Percentiles rank a stretch among this genome's conserved stretches.
Evolutionary conservation across 2,329 filamentous ascomycete species (phyloP).

Genomic region (Alternaria viburni): DNA sequence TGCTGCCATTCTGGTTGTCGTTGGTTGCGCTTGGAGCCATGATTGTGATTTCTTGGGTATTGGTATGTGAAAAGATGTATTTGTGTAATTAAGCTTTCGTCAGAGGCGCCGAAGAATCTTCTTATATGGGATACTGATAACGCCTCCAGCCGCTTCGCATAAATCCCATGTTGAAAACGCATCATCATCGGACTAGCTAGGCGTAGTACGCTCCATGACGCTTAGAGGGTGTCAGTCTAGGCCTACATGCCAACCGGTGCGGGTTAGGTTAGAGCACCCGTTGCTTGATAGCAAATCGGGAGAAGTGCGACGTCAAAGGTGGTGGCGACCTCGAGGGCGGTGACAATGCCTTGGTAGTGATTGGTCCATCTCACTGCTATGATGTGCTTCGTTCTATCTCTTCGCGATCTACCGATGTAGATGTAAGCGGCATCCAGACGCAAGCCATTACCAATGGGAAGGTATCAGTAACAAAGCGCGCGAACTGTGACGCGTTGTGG

Average conservation of each 20-base stretch:
- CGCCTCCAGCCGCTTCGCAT: background rate
- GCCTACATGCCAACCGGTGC: slow-evolving; percentile 1
- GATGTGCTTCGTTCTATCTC: background rate
- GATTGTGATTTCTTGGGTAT: background rate
- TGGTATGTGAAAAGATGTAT: background rate
- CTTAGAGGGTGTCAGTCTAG: slow-evolving; percentile 16
- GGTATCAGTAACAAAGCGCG: slow-evolving; percentile 2
- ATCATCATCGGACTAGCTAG: slow-evolving; percentile 15
- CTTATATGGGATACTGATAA: slow-evolving; percentile 3
- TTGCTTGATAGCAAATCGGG: slow-evolving; percentile 11
- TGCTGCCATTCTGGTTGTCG: slow-evolving; percentile 11
- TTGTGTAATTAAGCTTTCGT: background rate
- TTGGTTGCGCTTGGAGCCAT: slow-evolving; percentile 17
- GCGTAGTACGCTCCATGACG: slow-evolving; percentile 23
- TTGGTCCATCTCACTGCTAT: slow-evolving; percentile 7
- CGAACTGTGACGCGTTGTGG: slow-evolving; percentile 17
- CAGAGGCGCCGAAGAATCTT: background rate
- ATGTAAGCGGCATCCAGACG: slow-evolving; percentile 21
- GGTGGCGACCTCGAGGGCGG: slow-evolving; percentile 15
- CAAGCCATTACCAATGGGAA: slow-evolving; percentile 19
- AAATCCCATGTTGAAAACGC: slow-evolving; percentile 4
- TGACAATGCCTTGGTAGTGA: slow-evolving; percentile 14
- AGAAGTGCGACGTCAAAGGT: slow-evolving; percentile 16
- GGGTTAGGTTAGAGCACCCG: slow-evolving; percentile 12
- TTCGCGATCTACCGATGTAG: slow-evolving; percentile 2